Conservation (phyloP, 805 yeast genomes). For the Cyberlindnera subsufficiens region DNA sequence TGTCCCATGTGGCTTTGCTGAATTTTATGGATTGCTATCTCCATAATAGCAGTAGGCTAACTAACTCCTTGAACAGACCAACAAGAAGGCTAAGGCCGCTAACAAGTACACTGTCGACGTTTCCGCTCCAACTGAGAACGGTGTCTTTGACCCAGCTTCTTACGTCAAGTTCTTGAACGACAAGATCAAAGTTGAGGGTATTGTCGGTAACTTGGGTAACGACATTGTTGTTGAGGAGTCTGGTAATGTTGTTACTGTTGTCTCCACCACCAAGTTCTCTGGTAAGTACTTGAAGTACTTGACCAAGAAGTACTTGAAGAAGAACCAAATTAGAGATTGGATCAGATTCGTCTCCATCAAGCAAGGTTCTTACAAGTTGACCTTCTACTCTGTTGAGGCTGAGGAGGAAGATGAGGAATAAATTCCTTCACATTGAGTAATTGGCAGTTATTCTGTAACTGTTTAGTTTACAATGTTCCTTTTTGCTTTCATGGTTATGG, state of each 20-base stretch:
- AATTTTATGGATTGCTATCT: slow-evolving; percentile 26
- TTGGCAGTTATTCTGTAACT: slow-evolving; percentile 12
- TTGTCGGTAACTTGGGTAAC: slow-evolving; percentile 95
- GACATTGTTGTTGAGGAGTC: slow-evolving; percentile 88
- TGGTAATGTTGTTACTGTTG: slow-evolving; percentile 82
- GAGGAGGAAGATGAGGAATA: slow-evolving; percentile 96
- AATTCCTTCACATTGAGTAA: slow-evolving; percentile 24
- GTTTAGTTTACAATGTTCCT: slow-evolving; percentile 11
- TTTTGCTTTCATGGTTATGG: slow-evolving; percentile 11
- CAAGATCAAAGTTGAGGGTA: slow-evolving; percentile 98
- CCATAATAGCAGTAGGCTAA: slow-evolving; percentile 67
- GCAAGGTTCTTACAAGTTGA: slow-evolving; percentile 93
- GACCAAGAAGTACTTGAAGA: slow-evolving; percentile 99
- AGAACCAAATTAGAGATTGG: slow-evolving; percentile 99
- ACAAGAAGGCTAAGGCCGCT: slow-evolving; percentile 75
- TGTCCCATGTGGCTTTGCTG: slow-evolving; percentile 22
- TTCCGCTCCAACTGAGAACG: slow-evolving; percentile 95
- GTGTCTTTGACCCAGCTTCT: slow-evolving; percentile 95
- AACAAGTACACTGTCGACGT: slow-evolving; percentile 94
- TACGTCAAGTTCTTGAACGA: slow-evolving; percentile 97
- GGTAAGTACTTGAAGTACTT: slow-evolving; percentile 99
- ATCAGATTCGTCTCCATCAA: slow-evolving; percentile 96
- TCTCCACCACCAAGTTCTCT: slow-evolving; percentile 90
- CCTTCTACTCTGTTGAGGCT: slow-evolving; percentile 98
- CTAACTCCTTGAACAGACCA: slow-evolving; percentile 49